Conservation (phyloP, 2,329 filamentous ascomycete species). For the Plenodomus tracheiphilus region DNA sequence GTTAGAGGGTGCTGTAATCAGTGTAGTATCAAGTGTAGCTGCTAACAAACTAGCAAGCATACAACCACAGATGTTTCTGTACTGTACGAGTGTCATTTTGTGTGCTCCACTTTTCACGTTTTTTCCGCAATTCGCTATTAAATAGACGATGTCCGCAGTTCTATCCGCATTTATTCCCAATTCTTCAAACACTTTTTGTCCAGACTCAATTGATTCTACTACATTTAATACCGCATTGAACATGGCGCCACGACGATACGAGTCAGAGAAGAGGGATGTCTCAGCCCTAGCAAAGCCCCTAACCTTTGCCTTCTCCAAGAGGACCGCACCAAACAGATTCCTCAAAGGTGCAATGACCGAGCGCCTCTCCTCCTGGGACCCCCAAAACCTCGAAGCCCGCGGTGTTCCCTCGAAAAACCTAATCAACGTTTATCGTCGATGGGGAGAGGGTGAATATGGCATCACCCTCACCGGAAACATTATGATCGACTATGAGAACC, state of each 20-base stretch:
- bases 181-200: neutral
- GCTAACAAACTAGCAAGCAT: too few relatives aligned
- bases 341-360: slow-evolving; percentile 71
- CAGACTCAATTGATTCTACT: neutral
- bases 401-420: slow-evolving; percentile 59
- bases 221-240: neutral
- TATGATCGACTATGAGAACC: slow-evolving; percentile 66
- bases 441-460: slow-evolving; percentile 52
- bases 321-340: slow-evolving; percentile 65
- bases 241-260: slow-evolving; percentile 47
- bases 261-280: slow-evolving; percentile 46
- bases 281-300: slow-evolving; percentile 50
- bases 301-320: slow-evolving; percentile 53
- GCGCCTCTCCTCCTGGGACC: slow-evolving; percentile 63
- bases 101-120: too few relatives aligned
- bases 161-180: too few relatives aligned
- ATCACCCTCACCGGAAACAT: slow-evolving; percentile 67
- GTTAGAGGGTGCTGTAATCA: too few relatives aligned
- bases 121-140: neutral
- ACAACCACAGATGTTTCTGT: too few relatives aligned
- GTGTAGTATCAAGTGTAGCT: too few relatives aligned
- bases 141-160: too few relatives aligned
- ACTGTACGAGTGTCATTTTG: too few relatives aligned
- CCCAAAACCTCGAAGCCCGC: slow-evolving; percentile 55
- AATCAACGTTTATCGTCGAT: slow-evolving; percentile 58